Conservation (phyloP, 2,329 filamentous ascomycete genomes). For the Cladosporium oxysporum region DNA sequence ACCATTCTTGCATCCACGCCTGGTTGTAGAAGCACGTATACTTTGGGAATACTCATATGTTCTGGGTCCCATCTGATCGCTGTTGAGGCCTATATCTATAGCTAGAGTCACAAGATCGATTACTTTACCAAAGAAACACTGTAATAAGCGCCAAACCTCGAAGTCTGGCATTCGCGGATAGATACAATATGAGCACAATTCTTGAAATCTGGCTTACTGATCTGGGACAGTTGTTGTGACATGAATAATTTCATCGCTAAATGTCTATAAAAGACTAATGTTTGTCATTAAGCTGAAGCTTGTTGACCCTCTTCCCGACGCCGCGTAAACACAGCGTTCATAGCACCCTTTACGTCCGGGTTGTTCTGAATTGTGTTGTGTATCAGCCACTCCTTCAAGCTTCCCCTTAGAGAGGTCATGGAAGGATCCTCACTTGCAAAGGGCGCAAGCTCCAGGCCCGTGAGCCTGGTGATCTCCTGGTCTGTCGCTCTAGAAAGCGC, state of each 20-base stretch:
- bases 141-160: background rate
- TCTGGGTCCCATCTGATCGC: background rate
- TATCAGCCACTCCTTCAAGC: conserved; percentile 83
- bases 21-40: background rate
- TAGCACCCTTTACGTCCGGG: conserved; percentile 78
- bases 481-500: conserved; percentile 61
- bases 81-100: background rate
- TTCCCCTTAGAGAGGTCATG: conserved; percentile 65
- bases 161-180: background rate
- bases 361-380: conserved; percentile 80
- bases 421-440: conserved; percentile 71
- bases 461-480: conserved; percentile 66
- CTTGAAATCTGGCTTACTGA: background rate
- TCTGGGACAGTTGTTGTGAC: background rate
- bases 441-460: conserved; percentile 78
- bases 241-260: background rate
- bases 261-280: background rate
- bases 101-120: background rate
- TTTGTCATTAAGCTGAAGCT: background rate
- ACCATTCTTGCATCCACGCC: background rate
- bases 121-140: background rate
- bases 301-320: conserved; percentile 34
- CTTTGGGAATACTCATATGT: background rate
- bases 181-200: background rate
- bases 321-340: conserved; percentile 69